A percentile compares a stretch with the other conserved stretches of the same genome.
Evolutionary conservation across 495 filamentous ascomycete genomes (phyloP).

Genomic region (Xylaria acuta): DNA sequence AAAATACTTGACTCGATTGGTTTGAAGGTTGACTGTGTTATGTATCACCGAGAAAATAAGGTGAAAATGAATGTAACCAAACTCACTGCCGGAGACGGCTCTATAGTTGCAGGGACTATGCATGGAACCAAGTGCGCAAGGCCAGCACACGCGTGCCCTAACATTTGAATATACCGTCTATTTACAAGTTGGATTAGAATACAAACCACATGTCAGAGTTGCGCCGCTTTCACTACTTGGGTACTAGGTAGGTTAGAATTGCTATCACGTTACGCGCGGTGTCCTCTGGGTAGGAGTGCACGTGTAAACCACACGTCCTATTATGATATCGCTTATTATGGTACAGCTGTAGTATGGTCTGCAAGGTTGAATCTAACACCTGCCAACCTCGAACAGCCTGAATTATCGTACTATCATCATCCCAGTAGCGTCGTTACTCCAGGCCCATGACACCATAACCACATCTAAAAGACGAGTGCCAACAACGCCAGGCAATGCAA

Average conservation of each 20-base stretch:
- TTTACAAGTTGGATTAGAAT: neutral
- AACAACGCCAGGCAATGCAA: slow-evolving; percentile 24
- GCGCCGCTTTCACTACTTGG: neutral
- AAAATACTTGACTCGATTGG: neutral
- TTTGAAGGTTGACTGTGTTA: neutral
- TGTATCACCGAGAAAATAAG: neutral
- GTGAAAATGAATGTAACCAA: neutral
- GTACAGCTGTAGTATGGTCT: neutral
- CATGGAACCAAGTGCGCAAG: neutral
- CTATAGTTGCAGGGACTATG: neutral
- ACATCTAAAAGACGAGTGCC: slow-evolving; percentile 7
- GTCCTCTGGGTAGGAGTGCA: neutral
- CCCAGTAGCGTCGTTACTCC: neutral
- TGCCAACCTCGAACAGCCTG: neutral
- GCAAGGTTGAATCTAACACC: neutral
- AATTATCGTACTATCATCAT: neutral
- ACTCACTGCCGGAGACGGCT: neutral
- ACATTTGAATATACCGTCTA: neutral
- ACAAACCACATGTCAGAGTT: neutral
- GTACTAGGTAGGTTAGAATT: neutral
- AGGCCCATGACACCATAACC: slow-evolving; percentile 28
- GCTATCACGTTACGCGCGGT: neutral
- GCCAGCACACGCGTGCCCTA: neutral
- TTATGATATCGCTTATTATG: neutral
- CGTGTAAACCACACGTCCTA: neutral